phyloP scores from a whole-genome alignment of 1,284 basidiomycete species.

The Apiotrichum brassicae region DNA sequence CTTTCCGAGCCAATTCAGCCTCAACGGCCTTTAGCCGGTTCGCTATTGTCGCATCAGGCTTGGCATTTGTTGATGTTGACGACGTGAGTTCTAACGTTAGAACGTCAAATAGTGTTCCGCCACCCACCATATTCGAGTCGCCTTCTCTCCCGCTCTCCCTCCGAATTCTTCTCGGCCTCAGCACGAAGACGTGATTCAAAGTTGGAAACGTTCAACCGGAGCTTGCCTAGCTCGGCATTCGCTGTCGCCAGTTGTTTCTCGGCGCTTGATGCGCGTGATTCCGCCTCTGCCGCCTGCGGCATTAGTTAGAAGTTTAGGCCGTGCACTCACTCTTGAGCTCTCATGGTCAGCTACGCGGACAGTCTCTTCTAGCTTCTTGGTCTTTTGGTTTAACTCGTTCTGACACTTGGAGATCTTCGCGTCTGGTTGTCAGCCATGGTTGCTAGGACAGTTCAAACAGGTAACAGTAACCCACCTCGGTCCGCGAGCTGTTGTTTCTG shows the following conservation, averaged over 20 bases:
- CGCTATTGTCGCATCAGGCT: slow-evolving; percentile 15
- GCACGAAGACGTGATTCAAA: slow-evolving; percentile 29
- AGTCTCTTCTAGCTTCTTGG: not conserved
- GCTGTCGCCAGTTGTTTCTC: slow-evolving; percentile 19
- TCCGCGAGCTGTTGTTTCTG: slow-evolving; percentile 36
- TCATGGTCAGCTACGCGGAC: not conserved
- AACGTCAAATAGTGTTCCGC: too few species aligned
- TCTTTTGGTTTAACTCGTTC: not conserved
- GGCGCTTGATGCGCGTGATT: slow-evolving; percentile 27
- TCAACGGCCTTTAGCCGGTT: slow-evolving; percentile 29
- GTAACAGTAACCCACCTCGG: slow-evolving; percentile 29
- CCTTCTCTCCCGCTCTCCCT: slow-evolving; percentile 33
- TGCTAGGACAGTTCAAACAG: not conserved
- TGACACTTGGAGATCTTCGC: not conserved
- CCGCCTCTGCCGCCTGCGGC: slow-evolving; percentile 26
- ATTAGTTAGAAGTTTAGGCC: not conserved
- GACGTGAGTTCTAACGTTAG: slow-evolving; percentile 9
- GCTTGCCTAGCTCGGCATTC: slow-evolving; percentile 30
- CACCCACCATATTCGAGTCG: slow-evolving; percentile 35
- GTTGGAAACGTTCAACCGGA: slow-evolving; percentile 36
- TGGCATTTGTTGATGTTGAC: not conserved
- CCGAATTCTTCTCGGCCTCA: slow-evolving; percentile 25
- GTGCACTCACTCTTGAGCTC: not conserved
- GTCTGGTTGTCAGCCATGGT: not conserved
- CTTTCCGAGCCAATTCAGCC: slow-evolving; percentile 18